phyloP scores from a whole-genome alignment of 2,329 filamentous ascomycete genomes.

The Trichoderma koningii region DNA sequence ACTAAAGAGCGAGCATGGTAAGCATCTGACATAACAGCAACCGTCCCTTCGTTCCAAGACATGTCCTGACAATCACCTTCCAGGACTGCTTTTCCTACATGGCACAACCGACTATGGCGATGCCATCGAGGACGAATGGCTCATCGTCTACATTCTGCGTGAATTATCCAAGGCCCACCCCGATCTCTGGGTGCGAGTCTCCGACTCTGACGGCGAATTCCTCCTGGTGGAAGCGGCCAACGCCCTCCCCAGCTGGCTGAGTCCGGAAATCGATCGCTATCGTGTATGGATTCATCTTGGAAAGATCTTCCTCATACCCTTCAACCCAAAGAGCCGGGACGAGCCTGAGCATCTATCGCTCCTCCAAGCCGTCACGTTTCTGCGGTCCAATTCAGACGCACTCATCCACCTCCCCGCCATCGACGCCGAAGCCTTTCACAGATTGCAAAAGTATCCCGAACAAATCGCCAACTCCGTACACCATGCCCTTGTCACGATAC shows the following conservation, averaged over 20 bases:
- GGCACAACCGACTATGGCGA: conserved; percentile 88
- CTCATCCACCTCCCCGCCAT: conserved; percentile 73
- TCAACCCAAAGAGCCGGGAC: conserved; percentile 40
- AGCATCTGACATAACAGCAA: conserved; percentile 29
- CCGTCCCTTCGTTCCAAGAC: neutral
- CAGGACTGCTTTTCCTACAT: conserved; percentile 64
- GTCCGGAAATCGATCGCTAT: conserved; percentile 84
- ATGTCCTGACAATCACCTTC: neutral
- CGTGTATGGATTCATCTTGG: conserved; percentile 86
- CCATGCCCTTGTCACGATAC: conserved; percentile 70
- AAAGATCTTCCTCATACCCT: conserved; percentile 71
- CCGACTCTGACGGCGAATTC: conserved; percentile 92
- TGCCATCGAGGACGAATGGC: conserved; percentile 95
- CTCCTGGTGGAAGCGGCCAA: conserved; percentile 91
- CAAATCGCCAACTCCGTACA: conserved; percentile 78
- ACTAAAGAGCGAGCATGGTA: conserved; percentile 60
- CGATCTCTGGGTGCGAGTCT: conserved; percentile 78
- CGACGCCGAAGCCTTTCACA: conserved; percentile 88
- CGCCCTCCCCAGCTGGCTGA: conserved; percentile 84
- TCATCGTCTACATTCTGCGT: conserved; percentile 85
- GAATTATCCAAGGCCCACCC: conserved; percentile 74
- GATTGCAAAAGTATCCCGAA: conserved; percentile 78
- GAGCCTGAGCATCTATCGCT: conserved; percentile 53
- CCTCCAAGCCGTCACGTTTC: conserved; percentile 62
- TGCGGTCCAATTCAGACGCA: conserved; percentile 57